Base-by-base conservation (phyloP, 305 asterid genomes). In the Ilex paraguariensis region DNA sequence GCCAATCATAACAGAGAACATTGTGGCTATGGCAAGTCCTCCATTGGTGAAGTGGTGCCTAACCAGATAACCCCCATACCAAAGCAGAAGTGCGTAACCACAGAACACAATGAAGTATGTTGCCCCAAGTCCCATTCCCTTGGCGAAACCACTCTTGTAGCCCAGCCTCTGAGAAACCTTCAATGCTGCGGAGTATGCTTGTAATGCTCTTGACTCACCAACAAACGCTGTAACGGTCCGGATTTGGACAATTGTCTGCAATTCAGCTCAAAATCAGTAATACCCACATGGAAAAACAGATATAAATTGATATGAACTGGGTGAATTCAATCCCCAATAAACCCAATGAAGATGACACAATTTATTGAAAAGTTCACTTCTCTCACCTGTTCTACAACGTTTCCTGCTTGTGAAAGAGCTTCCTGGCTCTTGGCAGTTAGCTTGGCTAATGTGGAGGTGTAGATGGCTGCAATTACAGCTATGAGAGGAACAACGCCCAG, bases 1-100 rank as follows among this genome's bases (percentile, higher is more conserved):
- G 75, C 99, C 99, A 30, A 94, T 91, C 99, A 94, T 94, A 17
- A 94, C 99, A 0, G 99, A 95, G 57, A 94, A 94, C 95, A 88
- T 91, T 16, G 99, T 90, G 16, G 98, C 95, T 15, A 94, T 94
- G 13, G 99, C 99, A 51, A 94, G 92, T 52, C 99, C 99, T 56
- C 99, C 99, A 61, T 94, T 88, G 30, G 99, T 90, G 70, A 66
- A 83, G 72, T 82, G 95, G 75, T 94, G 97, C 77, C 99, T 78
- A 65, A 94, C 96, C 68, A 94, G 63, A 75, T 84, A 87, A 9
- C 99, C 99, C 10, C 99, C 99, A 53, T 94, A 94, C 99, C 99
- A 94, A 2, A 94, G 81, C 11, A 94, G 75, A 72, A 94, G 97
- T 7, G 99, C 97, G 59, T 90, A 94, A 48, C 95, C 84, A 76